Conservation (phyloP, 768 basidiomycete species). For the Kwoniella heveanensis region DNA sequence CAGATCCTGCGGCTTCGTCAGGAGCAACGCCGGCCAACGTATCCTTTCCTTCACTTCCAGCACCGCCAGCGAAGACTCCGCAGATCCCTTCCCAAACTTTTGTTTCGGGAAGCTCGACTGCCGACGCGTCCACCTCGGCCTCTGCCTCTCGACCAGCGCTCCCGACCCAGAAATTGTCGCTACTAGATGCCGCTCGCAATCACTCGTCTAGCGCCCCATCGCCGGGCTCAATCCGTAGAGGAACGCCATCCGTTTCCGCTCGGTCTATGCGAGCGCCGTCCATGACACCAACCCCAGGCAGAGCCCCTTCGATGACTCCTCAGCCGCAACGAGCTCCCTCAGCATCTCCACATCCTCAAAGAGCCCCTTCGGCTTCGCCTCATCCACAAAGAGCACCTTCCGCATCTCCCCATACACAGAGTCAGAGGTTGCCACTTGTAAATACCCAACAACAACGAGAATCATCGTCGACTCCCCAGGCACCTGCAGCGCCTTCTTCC, state of each 20-base stretch:
- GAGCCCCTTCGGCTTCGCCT: constrained; percentile 1
- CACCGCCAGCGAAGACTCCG: not conserved
- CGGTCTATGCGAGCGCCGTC: constrained; percentile 13
- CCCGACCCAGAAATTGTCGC: constrained; percentile 5
- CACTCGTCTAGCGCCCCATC: constrained; percentile 15
- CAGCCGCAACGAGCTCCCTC: constrained; percentile 15
- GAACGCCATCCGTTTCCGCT: constrained; percentile 20
- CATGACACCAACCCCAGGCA: not conserved
- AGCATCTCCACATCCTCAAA: not conserved
- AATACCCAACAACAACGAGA: not conserved
- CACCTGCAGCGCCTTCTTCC: not conserved
- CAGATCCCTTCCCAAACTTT: not conserved
- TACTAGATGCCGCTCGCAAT: constrained; percentile 16
- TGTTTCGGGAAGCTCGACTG: not conserved
- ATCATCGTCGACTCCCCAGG: constrained; percentile 14
- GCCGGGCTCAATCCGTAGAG: constrained; percentile 17
- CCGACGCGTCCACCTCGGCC: not conserved
- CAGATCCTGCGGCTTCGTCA: not conserved
- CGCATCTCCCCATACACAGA: not conserved
- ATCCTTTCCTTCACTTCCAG: not conserved
- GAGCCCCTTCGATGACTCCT: constrained; percentile 9
- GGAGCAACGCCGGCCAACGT: not conserved
- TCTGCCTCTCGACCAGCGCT: not conserved
- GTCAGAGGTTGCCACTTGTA: not conserved
- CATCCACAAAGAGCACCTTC: not conserved